Conservation (phyloP, 2,329 filamentous ascomycete species). For the Rutstroemia sp. region DNA sequence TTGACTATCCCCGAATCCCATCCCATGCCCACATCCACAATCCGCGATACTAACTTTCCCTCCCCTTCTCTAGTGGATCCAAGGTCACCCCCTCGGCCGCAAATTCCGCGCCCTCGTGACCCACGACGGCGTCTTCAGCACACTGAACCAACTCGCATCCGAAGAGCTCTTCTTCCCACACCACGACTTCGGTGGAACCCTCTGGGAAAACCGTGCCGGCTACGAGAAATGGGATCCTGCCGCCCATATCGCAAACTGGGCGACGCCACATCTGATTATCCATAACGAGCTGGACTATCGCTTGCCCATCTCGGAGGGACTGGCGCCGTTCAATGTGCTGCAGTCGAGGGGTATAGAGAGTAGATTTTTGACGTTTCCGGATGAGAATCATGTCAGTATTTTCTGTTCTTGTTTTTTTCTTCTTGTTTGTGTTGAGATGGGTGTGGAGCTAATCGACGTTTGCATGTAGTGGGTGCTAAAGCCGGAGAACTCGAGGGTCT, state of each 20-base stretch:
- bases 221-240: slow-evolving; percentile 68
- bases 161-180: slow-evolving; percentile 66
- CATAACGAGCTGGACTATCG: slow-evolving; percentile 89
- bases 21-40: too few relatives aligned
- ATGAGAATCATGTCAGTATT: slow-evolving; percentile 52
- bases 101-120: slow-evolving; percentile 83
- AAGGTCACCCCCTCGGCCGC: slow-evolving; percentile 74
- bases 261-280: slow-evolving; percentile 81
- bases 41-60: too few relatives aligned
- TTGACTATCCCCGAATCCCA: too few relatives aligned
- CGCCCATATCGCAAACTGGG: slow-evolving; percentile 39
- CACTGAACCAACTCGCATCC: slow-evolving; percentile 54
- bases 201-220: slow-evolving; percentile 47
- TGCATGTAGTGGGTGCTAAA: slow-evolving; percentile 70
- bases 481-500: slow-evolving; percentile 82
- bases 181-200: slow-evolving; percentile 55
- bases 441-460: slow-evolving; percentile 6
- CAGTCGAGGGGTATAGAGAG: slow-evolving; percentile 55
- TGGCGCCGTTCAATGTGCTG: slow-evolving; percentile 56
- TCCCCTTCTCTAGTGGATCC: slow-evolving; percentile 55
- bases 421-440: background rate
- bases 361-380: slow-evolving; percentile 58
- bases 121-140: slow-evolving; percentile 80
- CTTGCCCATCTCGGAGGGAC: slow-evolving; percentile 72
- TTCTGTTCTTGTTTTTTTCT: background rate